These are phyloP conservation scores for Aureobasidium sp. DNA, from an alignment of 2,329 filamentous ascomycete species.

Conservation along the genomic window DNA sequence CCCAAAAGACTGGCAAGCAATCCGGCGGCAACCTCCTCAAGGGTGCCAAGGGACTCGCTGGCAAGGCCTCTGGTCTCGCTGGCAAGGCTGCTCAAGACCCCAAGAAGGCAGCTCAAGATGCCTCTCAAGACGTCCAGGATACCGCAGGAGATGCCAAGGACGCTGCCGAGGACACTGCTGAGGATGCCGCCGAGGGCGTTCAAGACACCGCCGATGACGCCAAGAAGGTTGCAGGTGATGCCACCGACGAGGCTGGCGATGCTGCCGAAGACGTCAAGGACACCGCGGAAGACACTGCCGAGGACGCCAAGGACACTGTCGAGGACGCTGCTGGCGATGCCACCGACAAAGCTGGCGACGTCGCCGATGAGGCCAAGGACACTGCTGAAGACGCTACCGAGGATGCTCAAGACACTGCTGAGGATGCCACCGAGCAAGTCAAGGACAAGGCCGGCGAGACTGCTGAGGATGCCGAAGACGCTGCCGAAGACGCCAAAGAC, in stretches of 20 bases:
- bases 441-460: constrained; percentile 29
- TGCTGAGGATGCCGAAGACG: constrained; percentile 27
- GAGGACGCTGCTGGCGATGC: constrained; percentile 24
- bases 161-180: constrained; percentile 31
- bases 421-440: constrained; percentile 27
- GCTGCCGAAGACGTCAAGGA: constrained; percentile 30
- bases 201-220: constrained; percentile 29
- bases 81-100: constrained; percentile 37
- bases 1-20: constrained; percentile 29
- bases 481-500: constrained; percentile 30
- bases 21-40: constrained; percentile 34
- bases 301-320: constrained; percentile 26
- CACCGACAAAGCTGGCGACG: constrained; percentile 27
- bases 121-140: constrained; percentile 27
- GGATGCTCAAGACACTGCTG: constrained; percentile 22
- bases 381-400: constrained; percentile 24
- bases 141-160: constrained; percentile 29
- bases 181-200: constrained; percentile 28
- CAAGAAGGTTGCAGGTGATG: constrained; percentile 32
- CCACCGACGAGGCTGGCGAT: constrained; percentile 29
- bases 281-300: constrained; percentile 24
- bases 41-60: constrained; percentile 41
- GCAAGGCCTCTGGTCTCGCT: constrained; percentile 40
- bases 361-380: constrained; percentile 17
- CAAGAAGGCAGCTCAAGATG: constrained; percentile 26